Evolutionary conservation across 768 basidiomycete species (phyloP).

Genomic region (Mycena amicta): DNA sequence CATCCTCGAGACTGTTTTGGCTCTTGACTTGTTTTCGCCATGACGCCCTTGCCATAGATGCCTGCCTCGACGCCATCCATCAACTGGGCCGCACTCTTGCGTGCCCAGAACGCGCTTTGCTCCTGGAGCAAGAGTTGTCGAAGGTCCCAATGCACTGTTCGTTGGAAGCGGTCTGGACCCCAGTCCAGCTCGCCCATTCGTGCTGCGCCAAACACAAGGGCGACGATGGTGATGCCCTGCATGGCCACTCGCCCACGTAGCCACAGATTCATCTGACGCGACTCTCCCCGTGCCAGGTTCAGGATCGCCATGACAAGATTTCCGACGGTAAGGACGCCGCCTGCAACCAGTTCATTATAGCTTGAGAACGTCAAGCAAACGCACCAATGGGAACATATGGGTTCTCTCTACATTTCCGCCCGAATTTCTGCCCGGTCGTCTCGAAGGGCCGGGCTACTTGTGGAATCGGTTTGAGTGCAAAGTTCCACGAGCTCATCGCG

Average conservation of each 20-base stretch:
- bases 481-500: conserved; percentile 20
- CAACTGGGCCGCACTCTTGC: conserved; percentile 17
- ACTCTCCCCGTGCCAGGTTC: conserved; percentile 53
- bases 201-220: conserved; percentile 41
- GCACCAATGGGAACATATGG: conserved; percentile 62
- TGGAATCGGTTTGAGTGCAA: conserved; percentile 19
- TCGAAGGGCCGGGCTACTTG: conserved; percentile 29
- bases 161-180: conserved; percentile 22
- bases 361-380: conserved; percentile 20
- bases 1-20: not conserved
- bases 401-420: conserved; percentile 56
- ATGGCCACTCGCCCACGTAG: conserved; percentile 60
- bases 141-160: conserved; percentile 23
- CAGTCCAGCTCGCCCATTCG: conserved; percentile 23
- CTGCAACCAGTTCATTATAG: conserved; percentile 30
- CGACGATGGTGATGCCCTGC: conserved; percentile 58
- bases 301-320: conserved; percentile 56
- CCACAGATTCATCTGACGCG: conserved; percentile 54
- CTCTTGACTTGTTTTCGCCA: conserved; percentile 1
- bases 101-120: conserved; percentile 17
- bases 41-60: conserved; percentile 15
- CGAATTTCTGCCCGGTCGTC: conserved; percentile 41
- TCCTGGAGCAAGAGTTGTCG: conserved; percentile 24
- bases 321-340: conserved; percentile 47
- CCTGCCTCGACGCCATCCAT: conserved; percentile 14